Percentiles rank a stretch among this genome's conserved stretches.
Conservation (phyloP, 345 rosid species). For the Erucastrum elatum region DNA sequence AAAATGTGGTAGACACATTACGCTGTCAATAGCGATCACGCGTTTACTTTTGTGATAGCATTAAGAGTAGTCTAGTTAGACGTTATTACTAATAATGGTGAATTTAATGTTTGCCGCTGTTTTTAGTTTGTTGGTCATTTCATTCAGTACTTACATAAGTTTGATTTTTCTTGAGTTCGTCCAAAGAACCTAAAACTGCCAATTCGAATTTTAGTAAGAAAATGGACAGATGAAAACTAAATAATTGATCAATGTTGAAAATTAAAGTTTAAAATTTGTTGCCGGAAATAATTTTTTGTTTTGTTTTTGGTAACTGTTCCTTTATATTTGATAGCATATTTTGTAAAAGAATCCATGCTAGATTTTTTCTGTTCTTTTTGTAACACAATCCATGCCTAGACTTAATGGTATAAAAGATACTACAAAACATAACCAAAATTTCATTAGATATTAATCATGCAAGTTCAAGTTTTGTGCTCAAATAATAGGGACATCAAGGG, state of each 20-base stretch:
- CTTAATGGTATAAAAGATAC: background rate
- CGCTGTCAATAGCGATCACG: background rate
- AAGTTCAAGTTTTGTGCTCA: background rate
- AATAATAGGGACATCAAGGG: background rate
- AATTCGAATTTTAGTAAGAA: background rate
- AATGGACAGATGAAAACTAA: background rate
- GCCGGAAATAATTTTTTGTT: background rate
- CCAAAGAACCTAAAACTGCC: background rate
- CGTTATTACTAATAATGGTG: slow-evolving; percentile 3
- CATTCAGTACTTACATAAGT: background rate
- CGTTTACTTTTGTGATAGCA: slow-evolving; percentile 13
- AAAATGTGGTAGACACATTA: background rate
- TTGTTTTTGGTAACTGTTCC: background rate
- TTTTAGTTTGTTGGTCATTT: slow-evolving; percentile 8
- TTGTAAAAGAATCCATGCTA: background rate
- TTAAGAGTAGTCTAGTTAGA: slow-evolving; percentile 11
- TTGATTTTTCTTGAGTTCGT: slow-evolving; percentile 23
- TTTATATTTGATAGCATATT: background rate
- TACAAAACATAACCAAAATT: background rate
- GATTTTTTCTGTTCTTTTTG: background rate
- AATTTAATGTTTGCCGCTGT: slow-evolving; percentile 24
- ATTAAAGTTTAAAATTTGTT: background rate
- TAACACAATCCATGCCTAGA: background rate
- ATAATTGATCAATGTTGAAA: background rate
- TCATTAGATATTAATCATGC: background rate